Conservation (phyloP, 345 rosid species). For the Aurinia saxatilis region DNA sequence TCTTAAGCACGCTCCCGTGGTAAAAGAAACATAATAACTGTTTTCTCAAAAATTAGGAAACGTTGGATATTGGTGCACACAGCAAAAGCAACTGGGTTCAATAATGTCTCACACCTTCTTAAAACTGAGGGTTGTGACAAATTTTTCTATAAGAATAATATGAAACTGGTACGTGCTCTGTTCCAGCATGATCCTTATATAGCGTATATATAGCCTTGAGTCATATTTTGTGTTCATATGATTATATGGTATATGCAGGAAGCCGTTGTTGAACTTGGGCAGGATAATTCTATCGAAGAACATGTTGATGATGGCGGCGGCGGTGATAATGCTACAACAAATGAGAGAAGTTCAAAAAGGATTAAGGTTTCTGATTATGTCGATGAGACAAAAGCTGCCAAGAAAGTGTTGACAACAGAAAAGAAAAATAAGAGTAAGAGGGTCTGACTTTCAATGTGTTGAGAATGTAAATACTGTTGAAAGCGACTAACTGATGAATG, state of each 20-base stretch:
- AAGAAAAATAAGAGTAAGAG: slow-evolving; percentile 1
- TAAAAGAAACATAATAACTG: no score
- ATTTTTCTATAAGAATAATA: slow-evolving; percentile 12
- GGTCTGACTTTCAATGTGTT: background rate
- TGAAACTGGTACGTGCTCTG: slow-evolving; percentile 26
- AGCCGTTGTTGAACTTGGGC: slow-evolving; percentile 34
- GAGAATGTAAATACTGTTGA: background rate
- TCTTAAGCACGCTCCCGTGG: no score
- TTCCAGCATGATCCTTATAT: slow-evolving; percentile 24
- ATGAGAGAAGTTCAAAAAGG: slow-evolving; percentile 15
- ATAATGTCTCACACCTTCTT: slow-evolving; percentile 65
- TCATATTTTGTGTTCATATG: no score
- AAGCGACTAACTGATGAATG: background rate
- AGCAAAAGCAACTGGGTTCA: slow-evolving; percentile 64
- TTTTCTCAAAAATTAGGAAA: no score
- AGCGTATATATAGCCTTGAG: background rate
- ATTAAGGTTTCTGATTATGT: slow-evolving; percentile 16
- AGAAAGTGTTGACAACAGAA: slow-evolving; percentile 12
- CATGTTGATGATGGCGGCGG: slow-evolving; percentile 3
- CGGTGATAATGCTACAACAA: slow-evolving; percentile 19
- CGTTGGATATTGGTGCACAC: slow-evolving; percentile 47
- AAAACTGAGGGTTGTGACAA: slow-evolving; percentile 35
- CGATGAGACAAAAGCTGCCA: slow-evolving; percentile 3
- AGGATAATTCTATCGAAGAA: slow-evolving; percentile 49
- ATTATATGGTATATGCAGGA: no score